Base-by-base conservation (phyloP, 257 asterid genomes). In the Penstemon barbatus region DNA sequence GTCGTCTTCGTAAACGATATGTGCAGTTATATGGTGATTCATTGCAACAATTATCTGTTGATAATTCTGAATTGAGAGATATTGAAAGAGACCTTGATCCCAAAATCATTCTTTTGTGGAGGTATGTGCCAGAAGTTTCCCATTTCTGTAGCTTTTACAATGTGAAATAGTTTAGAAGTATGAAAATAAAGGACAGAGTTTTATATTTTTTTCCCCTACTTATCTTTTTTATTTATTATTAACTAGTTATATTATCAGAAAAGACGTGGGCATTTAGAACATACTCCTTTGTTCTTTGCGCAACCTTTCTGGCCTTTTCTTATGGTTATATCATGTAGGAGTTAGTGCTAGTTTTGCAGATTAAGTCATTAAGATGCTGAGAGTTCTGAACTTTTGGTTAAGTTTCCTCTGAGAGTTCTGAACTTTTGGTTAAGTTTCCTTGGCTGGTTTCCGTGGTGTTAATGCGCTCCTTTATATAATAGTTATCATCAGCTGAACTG, bases 41-140 rank as follows among this genome's bases (percentile, higher is more conserved):
- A 45, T 78, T 94, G 88, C 96, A 91, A 79, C 91, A 75, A 78
- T 64, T 76, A 71, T 71, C 75, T 77, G 72, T 75, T 70, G 82
- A 81, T 77, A 82, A 53, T 72, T 79, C 84, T 1, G 82, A 78
- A 65, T 79, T 87, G 71, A 84, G 96, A 71, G 81, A 75, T 65
- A 89, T 94, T 69, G 99, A 94, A 81, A 89, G 80, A 70, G 96
- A 94, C 75, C 97, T 94, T 43, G 95, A 91, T 81, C 91, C 93
- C 58, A 94, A 94, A 81, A 87, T 94, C 78, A 89, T 94, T 78
- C 78, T 94, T 12, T 76, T 94, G 69, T 94, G 97, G 99, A 94
- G 99, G 99, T 94, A 84, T 64, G 76, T 61, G 18, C 69, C 57
- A 40, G 67, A 72, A 44, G 44, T 67, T 66, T 58, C 10, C 38